These are phyloP conservation scores for Cystobasidium sp. DNA, from an alignment of 1,284 basidiomycete species.

Conservation along the genomic window DNA sequence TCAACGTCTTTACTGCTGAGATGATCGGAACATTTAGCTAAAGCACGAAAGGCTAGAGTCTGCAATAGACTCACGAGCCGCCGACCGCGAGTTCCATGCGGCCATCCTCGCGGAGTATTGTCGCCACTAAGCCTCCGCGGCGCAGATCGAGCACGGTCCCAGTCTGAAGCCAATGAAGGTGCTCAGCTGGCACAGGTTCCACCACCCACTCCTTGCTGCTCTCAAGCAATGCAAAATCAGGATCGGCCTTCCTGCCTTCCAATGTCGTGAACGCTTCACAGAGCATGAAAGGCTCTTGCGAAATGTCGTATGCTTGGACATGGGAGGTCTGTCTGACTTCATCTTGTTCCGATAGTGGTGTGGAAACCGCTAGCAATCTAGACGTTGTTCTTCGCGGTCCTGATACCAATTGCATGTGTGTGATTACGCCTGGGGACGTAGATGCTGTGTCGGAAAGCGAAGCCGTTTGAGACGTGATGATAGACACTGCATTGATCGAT, in stretches of 20 bases:
- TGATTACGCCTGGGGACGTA: constrained; percentile 1
- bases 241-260: constrained; percentile 35
- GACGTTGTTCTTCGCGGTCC: neutral
- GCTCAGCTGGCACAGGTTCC: neutral
- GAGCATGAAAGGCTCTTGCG: constrained; percentile 8
- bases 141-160: neutral
- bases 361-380: neutral
- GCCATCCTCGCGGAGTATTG: too few species aligned
- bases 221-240: neutral
- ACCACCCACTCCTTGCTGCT: constrained; percentile 4
- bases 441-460: neutral
- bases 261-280: constrained; percentile 24
- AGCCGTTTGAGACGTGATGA: constrained; percentile 3
- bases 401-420: neutral
- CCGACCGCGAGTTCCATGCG: too few species aligned
- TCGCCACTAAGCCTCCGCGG: neutral
- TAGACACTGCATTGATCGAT: neutral
- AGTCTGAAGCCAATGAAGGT: neutral
- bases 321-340: neutral
- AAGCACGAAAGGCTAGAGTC: too few species aligned
- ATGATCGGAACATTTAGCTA: too few species aligned
- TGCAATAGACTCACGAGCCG: too few species aligned
- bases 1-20: too few species aligned
- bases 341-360: neutral
- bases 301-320: neutral